Evolutionary conservation across 371 early-diverging fungal species (phyloP).

Genomic region (Actinomortierella wolfii): DNA sequence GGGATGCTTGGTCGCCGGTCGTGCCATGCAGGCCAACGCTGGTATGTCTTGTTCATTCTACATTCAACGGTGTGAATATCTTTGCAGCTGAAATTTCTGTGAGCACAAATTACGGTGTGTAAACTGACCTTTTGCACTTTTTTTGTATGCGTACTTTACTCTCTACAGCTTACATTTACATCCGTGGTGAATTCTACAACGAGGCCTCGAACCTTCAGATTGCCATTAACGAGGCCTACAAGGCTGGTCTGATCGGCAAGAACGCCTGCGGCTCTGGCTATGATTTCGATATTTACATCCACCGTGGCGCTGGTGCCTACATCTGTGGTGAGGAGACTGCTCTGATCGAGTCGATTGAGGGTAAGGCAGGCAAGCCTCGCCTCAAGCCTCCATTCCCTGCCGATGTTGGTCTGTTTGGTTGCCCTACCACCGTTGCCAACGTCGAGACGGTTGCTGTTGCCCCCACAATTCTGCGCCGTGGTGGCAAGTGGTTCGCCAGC

Average conservation of each 20-base stretch:
- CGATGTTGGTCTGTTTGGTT: conserved; percentile 97
- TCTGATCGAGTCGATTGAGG: conserved; percentile 96
- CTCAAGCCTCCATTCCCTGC: conserved; percentile 99
- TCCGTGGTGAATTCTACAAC: conserved; percentile 98
- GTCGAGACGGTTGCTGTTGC: conserved; percentile 98
- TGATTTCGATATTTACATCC: conserved; percentile 96
- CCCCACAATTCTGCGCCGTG: conserved; percentile 93
- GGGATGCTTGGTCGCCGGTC: conserved; percentile 95
- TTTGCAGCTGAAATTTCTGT: too few species aligned
- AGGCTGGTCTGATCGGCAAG: conserved; percentile 95
- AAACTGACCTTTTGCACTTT: too few species aligned
- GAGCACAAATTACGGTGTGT: too few species aligned
- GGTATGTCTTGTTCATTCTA: conserved; percentile 48
- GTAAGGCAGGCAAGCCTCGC: conserved; percentile 97
- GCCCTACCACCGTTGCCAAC: conserved; percentile 97
- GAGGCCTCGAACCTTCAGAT: conserved; percentile 94
- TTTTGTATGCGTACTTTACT: not conserved
- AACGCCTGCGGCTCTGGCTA: conserved; percentile 96
- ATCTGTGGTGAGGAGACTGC: conserved; percentile 99
- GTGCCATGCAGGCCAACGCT: conserved; percentile 96
- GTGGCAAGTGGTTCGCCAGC: conserved; percentile 93
- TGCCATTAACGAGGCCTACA: conserved; percentile 97
- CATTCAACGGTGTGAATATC: too few species aligned
- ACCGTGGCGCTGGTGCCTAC: conserved; percentile 97
- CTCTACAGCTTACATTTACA: conserved; percentile 90